Percentiles rank a stretch among this genome's conserved stretches.
These are phyloP conservation scores for Acanthamoeba rhysodes DNA, from an alignment of 208 protist genomes.

Conservation along the genomic window DNA sequence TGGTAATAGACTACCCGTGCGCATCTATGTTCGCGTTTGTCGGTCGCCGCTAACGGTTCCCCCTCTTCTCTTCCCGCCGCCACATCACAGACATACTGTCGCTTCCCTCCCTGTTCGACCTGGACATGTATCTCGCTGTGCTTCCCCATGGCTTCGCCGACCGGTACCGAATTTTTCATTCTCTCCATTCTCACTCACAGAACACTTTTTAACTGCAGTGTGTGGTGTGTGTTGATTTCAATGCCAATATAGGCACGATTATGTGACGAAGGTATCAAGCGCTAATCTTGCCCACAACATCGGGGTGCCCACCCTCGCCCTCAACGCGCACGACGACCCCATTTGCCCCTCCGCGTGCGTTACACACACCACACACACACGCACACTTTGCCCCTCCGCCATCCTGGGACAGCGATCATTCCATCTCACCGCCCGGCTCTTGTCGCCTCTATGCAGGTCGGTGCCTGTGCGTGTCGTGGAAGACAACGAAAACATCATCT, in stretches of 20 bases:
- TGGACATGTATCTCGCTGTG: conserved; percentile 13
- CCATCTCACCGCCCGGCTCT: neutral
- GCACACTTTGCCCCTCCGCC: neutral
- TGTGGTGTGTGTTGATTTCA: no score
- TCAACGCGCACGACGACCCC: conserved; percentile 59
- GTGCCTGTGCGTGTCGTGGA: conserved; percentile 11
- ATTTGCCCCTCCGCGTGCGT: conserved; percentile 29
- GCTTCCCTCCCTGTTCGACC: conserved; percentile 6
- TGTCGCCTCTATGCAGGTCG: neutral
- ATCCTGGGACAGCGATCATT: neutral
- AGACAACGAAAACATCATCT: conserved; percentile 16
- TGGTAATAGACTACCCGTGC: neutral
- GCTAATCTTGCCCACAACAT: conserved; percentile 14
- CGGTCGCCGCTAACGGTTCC: neutral
- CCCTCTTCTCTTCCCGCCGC: neutral
- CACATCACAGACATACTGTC: neutral
- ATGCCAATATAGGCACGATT: neutral
- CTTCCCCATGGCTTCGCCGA: neutral
- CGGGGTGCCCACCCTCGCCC: conserved; percentile 21
- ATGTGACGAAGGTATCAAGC: conserved; percentile 27
- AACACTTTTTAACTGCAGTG: no score
- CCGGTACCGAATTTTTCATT: neutral
- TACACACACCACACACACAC: neutral
- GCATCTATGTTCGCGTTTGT: neutral
- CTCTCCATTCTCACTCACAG: no score